Conservation (phyloP, 169 alveolate species). For the Cryptosporidium canis region DNA sequence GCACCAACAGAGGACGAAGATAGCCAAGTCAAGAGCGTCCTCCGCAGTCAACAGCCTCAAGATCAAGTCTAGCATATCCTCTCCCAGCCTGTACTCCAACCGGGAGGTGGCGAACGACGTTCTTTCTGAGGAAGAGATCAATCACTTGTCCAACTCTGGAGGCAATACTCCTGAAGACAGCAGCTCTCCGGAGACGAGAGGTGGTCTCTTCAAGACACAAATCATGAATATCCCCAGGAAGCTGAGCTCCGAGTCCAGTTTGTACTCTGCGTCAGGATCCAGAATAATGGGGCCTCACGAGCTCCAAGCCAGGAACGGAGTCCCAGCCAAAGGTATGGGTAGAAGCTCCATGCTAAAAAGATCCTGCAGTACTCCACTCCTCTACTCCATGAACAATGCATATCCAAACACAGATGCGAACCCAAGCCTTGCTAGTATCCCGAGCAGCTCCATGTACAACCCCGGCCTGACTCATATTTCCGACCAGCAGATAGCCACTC, state of each 20-base stretch:
- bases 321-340: background rate
- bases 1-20: slow-evolving; percentile 51
- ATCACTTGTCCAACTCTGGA: background rate
- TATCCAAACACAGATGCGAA: slow-evolving; percentile 35
- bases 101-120: background rate
- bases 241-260: background rate
- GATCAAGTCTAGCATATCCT: slow-evolving; percentile 23
- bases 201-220: background rate
- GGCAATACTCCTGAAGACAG: background rate
- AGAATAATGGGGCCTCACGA: background rate
- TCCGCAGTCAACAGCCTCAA: slow-evolving; percentile 4
- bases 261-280: background rate
- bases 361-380: slow-evolving; percentile 67
- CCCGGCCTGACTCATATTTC: background rate
- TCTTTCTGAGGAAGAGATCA: background rate
- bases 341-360: slow-evolving; percentile 22
- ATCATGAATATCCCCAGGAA: background rate
- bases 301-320: background rate
- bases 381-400: slow-evolving; percentile 53
- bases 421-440: background rate
- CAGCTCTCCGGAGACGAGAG: background rate
- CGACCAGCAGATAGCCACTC: slow-evolving; percentile 41
- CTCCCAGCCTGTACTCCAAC: slow-evolving; percentile 21
- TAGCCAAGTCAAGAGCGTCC: slow-evolving; percentile 2
- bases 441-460: background rate